Evolutionary conservation across 2,329 filamentous ascomycete species (phyloP).

Genomic region (Claviceps monticola): DNA sequence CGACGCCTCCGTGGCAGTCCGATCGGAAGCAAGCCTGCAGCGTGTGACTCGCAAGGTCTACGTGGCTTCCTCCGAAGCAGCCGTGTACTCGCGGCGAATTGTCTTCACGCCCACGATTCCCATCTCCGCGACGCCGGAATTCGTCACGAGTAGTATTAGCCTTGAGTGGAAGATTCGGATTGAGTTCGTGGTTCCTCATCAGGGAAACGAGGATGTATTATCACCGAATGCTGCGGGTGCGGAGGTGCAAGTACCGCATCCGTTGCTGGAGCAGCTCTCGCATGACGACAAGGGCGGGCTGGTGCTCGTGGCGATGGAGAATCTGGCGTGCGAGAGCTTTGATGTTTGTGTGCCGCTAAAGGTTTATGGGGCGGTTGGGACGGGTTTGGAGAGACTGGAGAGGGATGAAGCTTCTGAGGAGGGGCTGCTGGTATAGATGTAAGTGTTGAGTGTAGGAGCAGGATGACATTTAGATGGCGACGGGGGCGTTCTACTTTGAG

Average conservation of each 20-base stretch:
- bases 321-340: conserved; percentile 74
- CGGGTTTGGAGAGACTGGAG: conserved; percentile 41
- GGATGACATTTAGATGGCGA: too few relatives aligned
- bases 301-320: conserved; percentile 64
- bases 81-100: conserved; percentile 64
- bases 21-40: conserved; percentile 74
- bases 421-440: conserved; percentile 23
- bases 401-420: conserved; percentile 39
- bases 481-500: too few relatives aligned
- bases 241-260: conserved; percentile 15
- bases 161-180: conserved; percentile 81
- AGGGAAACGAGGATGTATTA: conserved; percentile 12
- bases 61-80: conserved; percentile 65
- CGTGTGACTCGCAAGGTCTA: conserved; percentile 76
- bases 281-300: conserved; percentile 63
- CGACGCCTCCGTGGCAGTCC: conserved; percentile 64
- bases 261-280: conserved; percentile 65
- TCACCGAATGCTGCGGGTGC: conserved; percentile 5
- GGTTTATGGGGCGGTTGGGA: conserved; percentile 57
- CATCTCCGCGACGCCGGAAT: conserved; percentile 71
- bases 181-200: conserved; percentile 75
- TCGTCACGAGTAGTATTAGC: conserved; percentile 77
- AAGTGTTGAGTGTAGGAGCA: too few relatives aligned
- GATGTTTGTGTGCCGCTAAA: conserved; percentile 74
- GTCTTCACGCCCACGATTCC: conserved; percentile 79